phyloP scores from a whole-genome alignment of 1,284 basidiomycete species.

The Pterulicium gracile region DNA sequence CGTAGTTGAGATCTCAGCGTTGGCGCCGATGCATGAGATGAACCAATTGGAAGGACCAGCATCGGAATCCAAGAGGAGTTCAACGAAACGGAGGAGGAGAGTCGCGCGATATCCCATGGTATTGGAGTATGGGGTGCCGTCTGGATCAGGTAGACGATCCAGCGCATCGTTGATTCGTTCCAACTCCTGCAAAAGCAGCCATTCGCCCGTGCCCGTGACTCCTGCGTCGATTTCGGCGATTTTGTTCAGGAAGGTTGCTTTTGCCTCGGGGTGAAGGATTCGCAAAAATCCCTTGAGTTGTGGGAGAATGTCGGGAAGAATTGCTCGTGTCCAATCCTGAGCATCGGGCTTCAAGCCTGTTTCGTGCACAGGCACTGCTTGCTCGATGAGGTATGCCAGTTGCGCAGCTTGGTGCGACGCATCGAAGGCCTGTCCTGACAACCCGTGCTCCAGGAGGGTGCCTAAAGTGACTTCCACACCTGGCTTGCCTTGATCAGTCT shows the following conservation, averaged over 20 bases:
- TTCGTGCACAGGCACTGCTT: conserved; percentile 34
- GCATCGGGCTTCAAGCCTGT: conserved; percentile 16
- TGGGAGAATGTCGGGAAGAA: conserved; percentile 43
- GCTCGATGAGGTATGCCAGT: conserved; percentile 43
- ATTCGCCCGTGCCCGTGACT: conserved; percentile 52
- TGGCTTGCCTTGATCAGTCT: conserved; percentile 24
- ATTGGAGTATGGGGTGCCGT: conserved; percentile 14
- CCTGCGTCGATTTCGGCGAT: conserved; percentile 49
- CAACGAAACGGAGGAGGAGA: conserved; percentile 9
- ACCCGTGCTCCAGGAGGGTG: conserved; percentile 39
- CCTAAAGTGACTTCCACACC: conserved; percentile 40
- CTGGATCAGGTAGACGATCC: conserved; percentile 24
- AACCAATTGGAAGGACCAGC: conserved; percentile 9
- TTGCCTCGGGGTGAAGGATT: conserved; percentile 42
- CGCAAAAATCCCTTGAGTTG: conserved; percentile 47
- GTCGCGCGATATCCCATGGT: conserved; percentile 14
- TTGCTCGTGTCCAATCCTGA: conserved; percentile 36
- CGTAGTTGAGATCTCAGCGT: conserved; percentile 20
- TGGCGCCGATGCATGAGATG: conserved; percentile 1
- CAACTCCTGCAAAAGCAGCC: conserved; percentile 54
- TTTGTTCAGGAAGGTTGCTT: conserved; percentile 40
- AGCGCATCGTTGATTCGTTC: conserved; percentile 15
- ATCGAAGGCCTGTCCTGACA: conserved; percentile 30
- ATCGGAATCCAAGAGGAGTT: conserved; percentile 6
- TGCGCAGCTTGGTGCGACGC: conserved; percentile 46